A percentile compares a stretch with the other conserved stretches of the same genome.
Evolutionary conservation across 352 stramenopile species (phyloP).

Genomic region (Pythium apleroticum): DNA sequence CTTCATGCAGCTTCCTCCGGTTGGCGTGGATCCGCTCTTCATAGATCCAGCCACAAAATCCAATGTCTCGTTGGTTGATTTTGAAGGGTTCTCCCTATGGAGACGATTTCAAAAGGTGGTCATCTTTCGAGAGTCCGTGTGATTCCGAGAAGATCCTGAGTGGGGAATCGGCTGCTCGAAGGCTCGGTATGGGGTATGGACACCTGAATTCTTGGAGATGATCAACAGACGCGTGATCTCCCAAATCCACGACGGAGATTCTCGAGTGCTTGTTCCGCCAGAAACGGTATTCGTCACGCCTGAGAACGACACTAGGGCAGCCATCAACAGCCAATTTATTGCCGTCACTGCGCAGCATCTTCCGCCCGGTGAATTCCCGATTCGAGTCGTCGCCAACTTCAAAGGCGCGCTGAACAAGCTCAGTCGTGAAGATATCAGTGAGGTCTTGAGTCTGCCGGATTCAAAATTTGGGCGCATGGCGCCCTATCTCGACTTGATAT

Average conservation of each 20-base stretch:
- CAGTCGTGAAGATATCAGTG: neutral
- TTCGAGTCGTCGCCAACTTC: slow-evolving; percentile 20
- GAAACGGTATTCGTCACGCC: slow-evolving; percentile 5
- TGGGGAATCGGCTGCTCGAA: slow-evolving; percentile 29
- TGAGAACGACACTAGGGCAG: slow-evolving; percentile 10
- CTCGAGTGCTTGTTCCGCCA: neutral
- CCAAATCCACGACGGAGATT: no score
- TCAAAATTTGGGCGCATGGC: slow-evolving; percentile 18
- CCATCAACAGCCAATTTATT: slow-evolving; percentile 13
- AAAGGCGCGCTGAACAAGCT: slow-evolving; percentile 17
- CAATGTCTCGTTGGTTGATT: neutral
- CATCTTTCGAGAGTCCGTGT: slow-evolving; percentile 20
- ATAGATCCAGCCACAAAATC: neutral
- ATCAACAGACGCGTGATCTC: slow-evolving; percentile 14
- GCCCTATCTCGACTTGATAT: neutral
- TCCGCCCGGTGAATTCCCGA: no score
- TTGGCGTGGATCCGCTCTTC: neutral
- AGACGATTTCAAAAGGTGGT: slow-evolving; percentile 8
- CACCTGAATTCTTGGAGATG: slow-evolving; percentile 22
- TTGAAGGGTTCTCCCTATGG: slow-evolving; percentile 2
- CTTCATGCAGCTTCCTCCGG: neutral
- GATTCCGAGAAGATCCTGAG: slow-evolving; percentile 29
- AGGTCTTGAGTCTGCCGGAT: slow-evolving; percentile 14
- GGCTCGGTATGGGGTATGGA: slow-evolving; percentile 26
- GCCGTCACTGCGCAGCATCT: neutral